Evolutionary conservation across 2,329 filamentous ascomycete genomes (phyloP), one percentile per base, ranked within the genome.

Genomic region (Kalaharituber pfeilii): DNA sequence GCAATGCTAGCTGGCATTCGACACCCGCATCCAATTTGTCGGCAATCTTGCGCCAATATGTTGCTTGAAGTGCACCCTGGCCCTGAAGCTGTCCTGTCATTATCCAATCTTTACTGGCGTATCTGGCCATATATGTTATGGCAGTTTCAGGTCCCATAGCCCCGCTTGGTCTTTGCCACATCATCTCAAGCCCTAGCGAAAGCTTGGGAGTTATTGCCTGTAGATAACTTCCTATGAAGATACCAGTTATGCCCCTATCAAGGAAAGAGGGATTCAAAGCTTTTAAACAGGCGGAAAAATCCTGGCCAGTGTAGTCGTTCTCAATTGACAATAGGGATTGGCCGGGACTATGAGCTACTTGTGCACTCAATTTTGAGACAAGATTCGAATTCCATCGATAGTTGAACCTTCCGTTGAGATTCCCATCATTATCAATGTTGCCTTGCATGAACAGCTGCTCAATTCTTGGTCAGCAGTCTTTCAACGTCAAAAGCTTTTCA

Each of bases 21-120:
- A 94, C 86, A 70, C 91, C 91, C 58, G 87, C 89, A 73, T 96
- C 89, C 28, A 98, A 87, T 72, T 88, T 91, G 62, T 96, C 91
- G 24, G 87, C 91, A 63, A 98, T 72, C 66, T 78, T 82, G 68
- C 84, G 81, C 91, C 91, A 98, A 79, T 91, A 98, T 29, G 87
- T 89, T 45, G 87, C 82, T 69, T 84, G 89, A 60, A 98, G 72
- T 58, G 82, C 85, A 57, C 91, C 88, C 70, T 89, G 85, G 39
- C 86, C 84, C 67, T 93, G 81, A 54, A 95, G 74, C 72, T 95
- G 89, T 61, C 83, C 86, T 60, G 84, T 93, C 52, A 84, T 89
- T 66, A 94, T 82, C 88, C 89, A 98, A 67, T 95, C 88, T 53
- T 79, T 75, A 56, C 84, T 77, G 76, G 87, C 94, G 77, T 98